Conservation (phyloP, 805 yeast species). For the Spathaspora girioi region DNA sequence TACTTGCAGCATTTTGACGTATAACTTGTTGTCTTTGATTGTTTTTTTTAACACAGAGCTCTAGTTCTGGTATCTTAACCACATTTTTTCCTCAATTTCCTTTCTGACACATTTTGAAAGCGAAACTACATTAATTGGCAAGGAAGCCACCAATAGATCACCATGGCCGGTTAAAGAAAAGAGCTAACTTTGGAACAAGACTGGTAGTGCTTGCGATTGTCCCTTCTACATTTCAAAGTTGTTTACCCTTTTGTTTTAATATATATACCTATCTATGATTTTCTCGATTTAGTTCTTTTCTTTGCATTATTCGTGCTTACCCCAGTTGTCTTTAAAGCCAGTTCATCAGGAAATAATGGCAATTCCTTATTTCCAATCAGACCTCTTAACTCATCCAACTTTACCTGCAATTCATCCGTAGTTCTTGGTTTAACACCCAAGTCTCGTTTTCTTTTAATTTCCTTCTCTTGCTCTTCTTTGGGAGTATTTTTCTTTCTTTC, state of each 20-base stretch:
- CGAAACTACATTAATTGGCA: too few relatives aligned
- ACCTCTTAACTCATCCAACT: slow-evolving; percentile 24
- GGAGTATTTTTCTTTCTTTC: slow-evolving; percentile 47
- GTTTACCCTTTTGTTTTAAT: not conserved
- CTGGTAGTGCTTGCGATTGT: too few relatives aligned
- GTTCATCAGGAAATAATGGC: slow-evolving; percentile 25
- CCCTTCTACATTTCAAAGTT: too few relatives aligned
- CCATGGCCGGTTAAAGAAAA: too few relatives aligned
- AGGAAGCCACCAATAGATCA: too few relatives aligned
- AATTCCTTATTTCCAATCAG: slow-evolving; percentile 13
- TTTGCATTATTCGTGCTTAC: not conserved
- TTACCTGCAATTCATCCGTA: slow-evolving; percentile 32
- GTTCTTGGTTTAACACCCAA: slow-evolving; percentile 30
- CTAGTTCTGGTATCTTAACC: too few relatives aligned
- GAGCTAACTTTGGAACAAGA: too few relatives aligned
- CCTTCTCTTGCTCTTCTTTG: slow-evolving; percentile 17
- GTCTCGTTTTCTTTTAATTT: slow-evolving; percentile 18
- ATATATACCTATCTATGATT: not conserved
- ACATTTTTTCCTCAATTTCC: too few relatives aligned
- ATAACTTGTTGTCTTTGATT: too few relatives aligned
- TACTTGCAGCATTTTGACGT: not conserved
- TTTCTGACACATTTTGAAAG: too few relatives aligned
- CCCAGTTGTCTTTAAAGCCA: slow-evolving; percentile 4
- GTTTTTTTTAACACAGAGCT: too few relatives aligned
- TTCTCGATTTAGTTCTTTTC: not conserved